phyloP scores from a whole-genome alignment of 1,139 yeast species.

The Sugiyamaella sp. region DNA sequence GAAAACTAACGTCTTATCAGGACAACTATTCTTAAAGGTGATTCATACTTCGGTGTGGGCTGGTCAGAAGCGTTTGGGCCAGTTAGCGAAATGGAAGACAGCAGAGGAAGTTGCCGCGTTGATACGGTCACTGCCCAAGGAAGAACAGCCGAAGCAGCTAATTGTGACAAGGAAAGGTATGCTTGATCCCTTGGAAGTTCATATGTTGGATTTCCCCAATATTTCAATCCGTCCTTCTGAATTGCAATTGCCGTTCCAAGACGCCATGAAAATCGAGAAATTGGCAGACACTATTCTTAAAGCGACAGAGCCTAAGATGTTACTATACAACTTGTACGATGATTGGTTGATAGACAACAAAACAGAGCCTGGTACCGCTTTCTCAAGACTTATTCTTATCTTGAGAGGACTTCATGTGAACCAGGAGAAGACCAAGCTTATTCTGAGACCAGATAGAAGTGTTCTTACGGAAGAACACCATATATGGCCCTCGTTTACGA shows the following conservation, averaged over 20 bases:
- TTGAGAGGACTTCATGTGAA: conserved; percentile 80
- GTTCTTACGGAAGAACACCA: conserved; percentile 76
- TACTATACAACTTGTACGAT: conserved; percentile 85
- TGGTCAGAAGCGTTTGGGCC: conserved; percentile 93
- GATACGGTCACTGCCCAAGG: conserved; percentile 83
- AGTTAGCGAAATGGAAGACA: conserved; percentile 95
- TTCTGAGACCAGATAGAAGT: conserved; percentile 74
- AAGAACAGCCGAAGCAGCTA: conserved; percentile 92
- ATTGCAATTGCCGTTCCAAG: conserved; percentile 83
- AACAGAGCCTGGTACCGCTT: conserved; percentile 86
- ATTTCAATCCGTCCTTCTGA: conserved; percentile 89
- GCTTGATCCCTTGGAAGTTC: conserved; percentile 93
- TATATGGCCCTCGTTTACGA: conserved; percentile 88
- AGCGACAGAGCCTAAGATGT: conserved; percentile 94
- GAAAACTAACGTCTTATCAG: conserved; percentile 8
- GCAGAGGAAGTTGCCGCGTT: conserved; percentile 97
- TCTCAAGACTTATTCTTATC: conserved; percentile 79
- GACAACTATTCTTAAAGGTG: conserved; percentile 83
- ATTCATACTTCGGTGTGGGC: conserved; percentile 97
- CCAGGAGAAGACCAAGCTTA: conserved; percentile 73
- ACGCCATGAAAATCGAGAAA: conserved; percentile 82
- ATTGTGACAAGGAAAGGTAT: conserved; percentile 90
- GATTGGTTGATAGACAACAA: conserved; percentile 72
- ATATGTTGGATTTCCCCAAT: conserved; percentile 95
- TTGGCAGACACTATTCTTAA: conserved; percentile 75